These are phyloP conservation scores for Tulasnella sp. DNA, from an alignment of 768 basidiomycete genomes.

Conservation along the genomic window DNA sequence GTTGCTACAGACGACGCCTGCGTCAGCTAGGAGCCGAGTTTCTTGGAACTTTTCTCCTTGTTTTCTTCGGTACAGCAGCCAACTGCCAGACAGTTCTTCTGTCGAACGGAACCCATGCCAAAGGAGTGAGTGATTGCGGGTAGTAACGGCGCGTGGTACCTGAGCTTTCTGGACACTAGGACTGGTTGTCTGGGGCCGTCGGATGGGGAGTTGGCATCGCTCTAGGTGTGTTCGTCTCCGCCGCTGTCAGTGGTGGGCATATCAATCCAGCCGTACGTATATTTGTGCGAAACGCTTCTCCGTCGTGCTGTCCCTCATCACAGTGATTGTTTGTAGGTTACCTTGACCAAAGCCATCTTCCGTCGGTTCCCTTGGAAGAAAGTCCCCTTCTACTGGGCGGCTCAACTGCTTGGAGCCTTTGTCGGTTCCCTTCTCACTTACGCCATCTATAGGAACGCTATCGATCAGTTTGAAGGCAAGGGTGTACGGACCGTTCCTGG, in stretches of 20 bases:
- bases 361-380: constrained; percentile 23
- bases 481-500: constrained; percentile 30
- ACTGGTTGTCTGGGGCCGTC: not conserved
- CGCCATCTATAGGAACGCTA: constrained; percentile 52
- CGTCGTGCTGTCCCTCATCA: not conserved
- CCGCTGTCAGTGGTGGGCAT: constrained; percentile 16
- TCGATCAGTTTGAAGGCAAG: constrained; percentile 46
- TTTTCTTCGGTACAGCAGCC: constrained; percentile 40
- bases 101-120: constrained; percentile 27
- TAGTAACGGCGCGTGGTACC: not conserved
- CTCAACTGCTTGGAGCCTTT: constrained; percentile 60
- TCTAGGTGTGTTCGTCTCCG: constrained; percentile 21
- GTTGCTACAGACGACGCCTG: constrained; percentile 27
- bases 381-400: constrained; percentile 49
- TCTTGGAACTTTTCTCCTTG: constrained; percentile 39
- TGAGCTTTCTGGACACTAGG: not conserved
- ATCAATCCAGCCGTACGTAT: constrained; percentile 18
- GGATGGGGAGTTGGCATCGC: constrained; percentile 22
- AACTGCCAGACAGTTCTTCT: constrained; percentile 52
- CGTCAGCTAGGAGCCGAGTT: constrained; percentile 60
- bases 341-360: constrained; percentile 14
- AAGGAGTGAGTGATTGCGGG: constrained; percentile 42
- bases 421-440: constrained; percentile 55
- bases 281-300: too few relatives aligned
- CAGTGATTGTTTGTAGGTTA: constrained; percentile 3